These are phyloP conservation scores for Neofusicoccum parvum DNA, from an alignment of 2,329 filamentous ascomycete genomes.

Conservation along the genomic window DNA sequence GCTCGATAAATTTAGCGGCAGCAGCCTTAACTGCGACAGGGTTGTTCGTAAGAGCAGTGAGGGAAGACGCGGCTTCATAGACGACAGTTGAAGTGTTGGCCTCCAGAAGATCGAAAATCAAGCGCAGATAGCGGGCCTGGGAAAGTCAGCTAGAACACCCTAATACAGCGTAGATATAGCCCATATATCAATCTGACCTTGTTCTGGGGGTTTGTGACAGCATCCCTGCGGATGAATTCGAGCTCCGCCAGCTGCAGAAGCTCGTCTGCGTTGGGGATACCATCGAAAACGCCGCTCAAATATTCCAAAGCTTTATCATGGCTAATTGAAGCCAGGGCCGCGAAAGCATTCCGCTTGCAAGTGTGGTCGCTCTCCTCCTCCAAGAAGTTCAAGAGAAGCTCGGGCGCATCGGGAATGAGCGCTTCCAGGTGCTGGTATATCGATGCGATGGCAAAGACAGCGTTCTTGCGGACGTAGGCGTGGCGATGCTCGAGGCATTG, in stretches of 20 bases:
- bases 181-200: slow-evolving; percentile 63
- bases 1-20: slow-evolving; percentile 92
- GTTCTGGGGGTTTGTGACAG: slow-evolving; percentile 90
- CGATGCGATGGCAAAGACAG: slow-evolving; percentile 89
- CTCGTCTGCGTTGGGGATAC: slow-evolving; percentile 92
- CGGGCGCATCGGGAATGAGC: slow-evolving; percentile 92
- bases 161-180: neutral
- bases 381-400: slow-evolving; percentile 87
- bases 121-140: slow-evolving; percentile 82
- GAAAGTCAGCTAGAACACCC: neutral
- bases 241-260: slow-evolving; percentile 90
- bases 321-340: slow-evolving; percentile 84
- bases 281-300: slow-evolving; percentile 85
- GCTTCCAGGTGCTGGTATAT: slow-evolving; percentile 89
- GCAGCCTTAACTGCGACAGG: slow-evolving; percentile 97
- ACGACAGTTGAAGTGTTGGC: slow-evolving; percentile 92
- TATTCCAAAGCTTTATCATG: slow-evolving; percentile 91
- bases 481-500: slow-evolving; percentile 94
- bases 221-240: slow-evolving; percentile 97
- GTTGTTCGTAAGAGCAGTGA: slow-evolving; percentile 92
- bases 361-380: slow-evolving; percentile 90
- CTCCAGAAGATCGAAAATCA: slow-evolving; percentile 96
- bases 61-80: slow-evolving; percentile 93
- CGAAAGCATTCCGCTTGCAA: slow-evolving; percentile 97
- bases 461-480: slow-evolving; percentile 97